Evolutionary conservation across 805 yeast genomes (phyloP).

Genomic region (Monosporozyma solicola): DNA sequence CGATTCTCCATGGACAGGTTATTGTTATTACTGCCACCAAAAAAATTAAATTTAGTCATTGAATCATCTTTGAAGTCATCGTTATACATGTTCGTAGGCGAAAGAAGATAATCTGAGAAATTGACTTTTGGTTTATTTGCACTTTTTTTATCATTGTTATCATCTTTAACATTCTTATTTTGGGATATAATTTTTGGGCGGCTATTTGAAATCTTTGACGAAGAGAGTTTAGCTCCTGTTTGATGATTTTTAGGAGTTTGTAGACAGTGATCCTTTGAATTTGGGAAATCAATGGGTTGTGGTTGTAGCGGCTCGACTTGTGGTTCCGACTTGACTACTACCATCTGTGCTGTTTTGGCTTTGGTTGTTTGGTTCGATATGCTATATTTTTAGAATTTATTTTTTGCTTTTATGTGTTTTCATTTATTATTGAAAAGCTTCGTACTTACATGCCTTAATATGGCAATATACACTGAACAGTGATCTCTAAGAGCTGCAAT

Average conservation of each 20-base stretch:
- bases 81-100: background rate
- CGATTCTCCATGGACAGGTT: background rate
- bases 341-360: background rate
- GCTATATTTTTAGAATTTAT: too few species aligned
- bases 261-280: background rate
- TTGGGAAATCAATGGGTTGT: background rate
- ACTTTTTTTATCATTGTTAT: background rate
- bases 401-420: too few species aligned
- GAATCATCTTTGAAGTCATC: background rate
- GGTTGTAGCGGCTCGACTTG: background rate
- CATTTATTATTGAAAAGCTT: too few species aligned
- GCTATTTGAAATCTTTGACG: background rate
- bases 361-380: too few species aligned
- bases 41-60: background rate
- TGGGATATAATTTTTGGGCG: background rate
- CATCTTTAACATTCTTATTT: background rate
- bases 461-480: too few species aligned
- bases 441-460: too few species aligned
- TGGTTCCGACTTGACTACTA: constrained; percentile 1
- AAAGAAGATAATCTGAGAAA: constrained; percentile 1
- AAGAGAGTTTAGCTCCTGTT: background rate
- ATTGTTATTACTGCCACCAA: background rate
- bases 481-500: too few species aligned
- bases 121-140: background rate
- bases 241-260: background rate